phyloP scores from a whole-genome alignment of 768 basidiomycete genomes.

The Lactarius sanguifluus region DNA sequence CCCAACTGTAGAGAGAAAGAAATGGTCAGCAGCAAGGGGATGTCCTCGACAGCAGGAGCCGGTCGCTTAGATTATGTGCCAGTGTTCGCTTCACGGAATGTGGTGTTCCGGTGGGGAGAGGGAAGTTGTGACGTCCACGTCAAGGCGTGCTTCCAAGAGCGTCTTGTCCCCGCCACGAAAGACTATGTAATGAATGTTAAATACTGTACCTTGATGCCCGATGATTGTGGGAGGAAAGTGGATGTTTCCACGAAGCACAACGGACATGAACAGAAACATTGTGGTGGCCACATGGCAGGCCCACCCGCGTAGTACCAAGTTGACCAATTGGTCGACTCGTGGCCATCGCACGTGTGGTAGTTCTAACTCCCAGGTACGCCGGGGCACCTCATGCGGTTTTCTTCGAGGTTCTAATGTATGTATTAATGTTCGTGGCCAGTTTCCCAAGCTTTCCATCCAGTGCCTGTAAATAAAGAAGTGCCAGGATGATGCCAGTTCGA shows the following conservation, averaged over 20 bases:
- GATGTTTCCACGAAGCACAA: not conserved
- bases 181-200: constrained; percentile 3
- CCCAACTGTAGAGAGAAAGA: not conserved
- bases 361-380: not conserved
- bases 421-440: not conserved
- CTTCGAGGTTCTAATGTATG: not conserved
- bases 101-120: constrained; percentile 1
- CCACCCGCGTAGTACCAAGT: not conserved
- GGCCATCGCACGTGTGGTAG: not conserved
- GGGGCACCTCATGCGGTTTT: not conserved
- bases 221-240: not conserved
- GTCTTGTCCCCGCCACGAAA: constrained; percentile 20
- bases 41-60: not conserved
- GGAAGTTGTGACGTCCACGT: constrained; percentile 5
- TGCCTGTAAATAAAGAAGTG: not conserved
- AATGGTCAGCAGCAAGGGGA: not conserved
- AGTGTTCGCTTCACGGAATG: not conserved
- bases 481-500: not conserved
- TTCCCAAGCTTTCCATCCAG: not conserved
- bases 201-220: not conserved
- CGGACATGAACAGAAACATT: constrained; percentile 3
- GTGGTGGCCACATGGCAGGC: constrained; percentile 3
- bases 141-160: constrained; percentile 16
- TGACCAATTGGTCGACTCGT: not conserved
- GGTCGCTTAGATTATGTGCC: not conserved